phyloP scores from a whole-genome alignment of 2,329 filamentous ascomycete species.

The Coniochaeta sp. region DNA sequence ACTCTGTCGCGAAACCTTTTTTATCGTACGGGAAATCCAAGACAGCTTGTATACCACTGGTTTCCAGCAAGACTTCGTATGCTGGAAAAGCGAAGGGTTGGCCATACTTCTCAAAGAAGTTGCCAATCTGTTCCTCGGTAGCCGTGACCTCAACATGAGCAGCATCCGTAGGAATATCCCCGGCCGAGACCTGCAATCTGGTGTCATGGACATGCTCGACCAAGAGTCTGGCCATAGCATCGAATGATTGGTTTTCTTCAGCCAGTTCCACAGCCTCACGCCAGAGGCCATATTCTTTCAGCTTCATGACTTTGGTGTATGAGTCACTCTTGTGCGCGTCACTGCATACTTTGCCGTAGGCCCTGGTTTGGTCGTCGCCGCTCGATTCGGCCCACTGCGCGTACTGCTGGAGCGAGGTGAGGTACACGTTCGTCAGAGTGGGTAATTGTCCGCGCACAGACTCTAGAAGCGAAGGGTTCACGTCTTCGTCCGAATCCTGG shows the following conservation, averaged over 20 bases:
- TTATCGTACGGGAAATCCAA: slow-evolving; percentile 66
- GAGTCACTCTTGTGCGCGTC: slow-evolving; percentile 42
- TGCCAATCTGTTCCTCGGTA: slow-evolving; percentile 39
- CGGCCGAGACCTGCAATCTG: slow-evolving; percentile 24
- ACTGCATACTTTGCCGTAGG: slow-evolving; percentile 36
- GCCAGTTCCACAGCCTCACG: slow-evolving; percentile 51
- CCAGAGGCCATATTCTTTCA: slow-evolving; percentile 49
- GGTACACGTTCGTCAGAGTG: slow-evolving; percentile 45
- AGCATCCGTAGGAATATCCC: slow-evolving; percentile 25
- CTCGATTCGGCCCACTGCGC: slow-evolving; percentile 41
- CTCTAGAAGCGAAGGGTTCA: slow-evolving; percentile 32
- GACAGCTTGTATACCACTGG: slow-evolving; percentile 58
- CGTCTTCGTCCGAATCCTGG: slow-evolving; percentile 12
- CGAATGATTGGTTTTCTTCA: slow-evolving; percentile 48
- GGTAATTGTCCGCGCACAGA: slow-evolving; percentile 42
- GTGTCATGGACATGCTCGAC: slow-evolving; percentile 42
- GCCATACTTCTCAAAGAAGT: slow-evolving; percentile 57
- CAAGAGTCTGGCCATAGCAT: slow-evolving; percentile 48
- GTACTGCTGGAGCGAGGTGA: slow-evolving; percentile 46
- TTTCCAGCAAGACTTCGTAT: slow-evolving; percentile 69
- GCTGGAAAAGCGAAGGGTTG: slow-evolving; percentile 66
- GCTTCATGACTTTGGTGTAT: slow-evolving; percentile 42
- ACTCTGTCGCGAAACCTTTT: slow-evolving; percentile 65
- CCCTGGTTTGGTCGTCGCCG: slow-evolving; percentile 32
- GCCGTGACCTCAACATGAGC: slow-evolving; percentile 31